A percentile compares a stretch with the other conserved stretches of the same genome.
Conservation (phyloP, 1,284 basidiomycete genomes). For the Pyrrhoderma noxium region DNA sequence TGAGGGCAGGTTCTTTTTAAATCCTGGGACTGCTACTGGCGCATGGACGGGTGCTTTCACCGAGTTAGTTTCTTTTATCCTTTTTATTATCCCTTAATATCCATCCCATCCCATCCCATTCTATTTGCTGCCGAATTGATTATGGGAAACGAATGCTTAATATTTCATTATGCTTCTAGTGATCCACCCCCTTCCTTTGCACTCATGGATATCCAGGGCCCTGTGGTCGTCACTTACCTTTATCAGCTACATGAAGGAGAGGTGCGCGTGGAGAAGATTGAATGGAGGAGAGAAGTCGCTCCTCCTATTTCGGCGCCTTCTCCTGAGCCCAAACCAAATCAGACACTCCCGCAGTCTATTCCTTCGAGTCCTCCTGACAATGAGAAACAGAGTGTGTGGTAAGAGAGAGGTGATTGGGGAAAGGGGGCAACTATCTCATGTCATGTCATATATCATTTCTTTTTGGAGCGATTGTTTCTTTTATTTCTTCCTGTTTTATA, state of each 20-base stretch:
- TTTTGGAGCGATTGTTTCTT: too few relatives aligned
- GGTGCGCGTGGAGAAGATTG: constrained; percentile 82
- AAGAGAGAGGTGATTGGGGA: too few relatives aligned
- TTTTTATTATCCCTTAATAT: constrained; percentile 21
- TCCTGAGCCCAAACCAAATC: constrained; percentile 2
- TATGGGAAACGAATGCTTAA: too few relatives aligned
- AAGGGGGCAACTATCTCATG: too few relatives aligned
- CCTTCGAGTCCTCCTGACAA: constrained; percentile 2
- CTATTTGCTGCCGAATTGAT: too few relatives aligned
- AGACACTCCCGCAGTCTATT: constrained; percentile 2
- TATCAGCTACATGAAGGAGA: constrained; percentile 93
- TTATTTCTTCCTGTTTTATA: too few relatives aligned
- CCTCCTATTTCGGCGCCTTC: constrained; percentile 30
- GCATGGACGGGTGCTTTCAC: constrained; percentile 81
- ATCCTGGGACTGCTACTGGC: constrained; percentile 79
- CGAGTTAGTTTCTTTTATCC: constrained; percentile 37
- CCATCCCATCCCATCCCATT: constrained; percentile 27
- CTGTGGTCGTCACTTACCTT: constrained; percentile 92
- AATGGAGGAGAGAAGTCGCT: constrained; percentile 66
- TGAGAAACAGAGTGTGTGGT: constrained; percentile 6
- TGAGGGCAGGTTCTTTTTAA: constrained; percentile 15
- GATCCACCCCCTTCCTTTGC: constrained; percentile 80
- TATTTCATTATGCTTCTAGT: constrained; percentile 27
- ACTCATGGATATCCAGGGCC: constrained; percentile 90
- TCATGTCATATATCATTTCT: too few relatives aligned